Evolutionary conservation across 495 filamentous ascomycete genomes (phyloP).

Genomic region (Aspergillus bridgeri): DNA sequence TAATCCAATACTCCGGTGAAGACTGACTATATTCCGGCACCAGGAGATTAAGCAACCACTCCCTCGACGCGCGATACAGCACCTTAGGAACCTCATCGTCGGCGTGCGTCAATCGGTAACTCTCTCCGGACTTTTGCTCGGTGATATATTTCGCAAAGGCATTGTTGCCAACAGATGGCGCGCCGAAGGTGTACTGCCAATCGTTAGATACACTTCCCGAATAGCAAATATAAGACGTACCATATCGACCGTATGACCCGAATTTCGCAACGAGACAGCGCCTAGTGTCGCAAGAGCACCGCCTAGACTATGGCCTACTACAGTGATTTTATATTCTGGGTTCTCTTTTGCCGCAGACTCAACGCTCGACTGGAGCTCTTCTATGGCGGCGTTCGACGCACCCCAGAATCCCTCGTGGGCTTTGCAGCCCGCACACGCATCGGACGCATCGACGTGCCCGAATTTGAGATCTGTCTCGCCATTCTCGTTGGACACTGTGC

Average conservation of each 20-base stretch:
- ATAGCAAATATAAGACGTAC: constrained; percentile 4
- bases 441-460: constrained; percentile 13
- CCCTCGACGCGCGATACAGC: constrained; percentile 32
- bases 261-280: constrained; percentile 46
- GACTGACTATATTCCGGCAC: constrained; percentile 48
- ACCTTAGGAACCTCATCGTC: constrained; percentile 58
- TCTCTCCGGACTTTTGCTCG: constrained; percentile 26
- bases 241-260: constrained; percentile 23
- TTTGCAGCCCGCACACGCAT: constrained; percentile 29
- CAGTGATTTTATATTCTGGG: constrained; percentile 45
- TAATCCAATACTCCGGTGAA: constrained; percentile 57
- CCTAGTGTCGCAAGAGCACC: constrained; percentile 55
- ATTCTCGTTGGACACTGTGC: constrained; percentile 54
- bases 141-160: constrained; percentile 47
- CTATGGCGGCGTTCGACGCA: constrained; percentile 38
- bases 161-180: constrained; percentile 55
- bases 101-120: constrained; percentile 58
- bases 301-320: constrained; percentile 62
- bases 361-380: constrained; percentile 26
- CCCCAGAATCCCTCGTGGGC: constrained; percentile 47
- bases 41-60: constrained; percentile 5
- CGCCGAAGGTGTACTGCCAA: constrained; percentile 55
- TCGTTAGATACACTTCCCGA: neutral
- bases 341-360: constrained; percentile 21
- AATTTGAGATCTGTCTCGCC: constrained; percentile 54